Evolutionary conservation across 2,329 filamentous ascomycete species (phyloP).

Genomic region (Fusarium sp.): DNA sequence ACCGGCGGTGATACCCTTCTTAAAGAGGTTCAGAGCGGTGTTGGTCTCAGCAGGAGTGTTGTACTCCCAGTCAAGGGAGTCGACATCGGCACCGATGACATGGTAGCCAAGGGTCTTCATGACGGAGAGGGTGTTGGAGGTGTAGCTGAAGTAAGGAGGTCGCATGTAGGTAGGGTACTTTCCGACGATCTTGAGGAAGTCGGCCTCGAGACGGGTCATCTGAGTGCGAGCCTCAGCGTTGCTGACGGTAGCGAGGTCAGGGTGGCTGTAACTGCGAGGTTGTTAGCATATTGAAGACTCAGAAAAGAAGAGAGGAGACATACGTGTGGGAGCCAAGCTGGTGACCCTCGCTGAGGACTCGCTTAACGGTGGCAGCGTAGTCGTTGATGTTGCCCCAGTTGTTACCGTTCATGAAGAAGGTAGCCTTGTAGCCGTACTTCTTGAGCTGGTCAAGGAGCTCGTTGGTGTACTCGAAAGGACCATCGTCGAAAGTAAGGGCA

Average conservation of each 20-base stretch:
- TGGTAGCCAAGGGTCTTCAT: constrained; percentile 59
- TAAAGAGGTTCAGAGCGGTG: constrained; percentile 43
- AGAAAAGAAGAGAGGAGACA: not conserved
- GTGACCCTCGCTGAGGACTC: constrained; percentile 60
- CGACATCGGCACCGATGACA: constrained; percentile 64
- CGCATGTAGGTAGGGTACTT: constrained; percentile 52
- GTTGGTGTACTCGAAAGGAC: constrained; percentile 27
- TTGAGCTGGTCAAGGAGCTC: constrained; percentile 29
- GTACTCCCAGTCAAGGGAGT: constrained; percentile 66
- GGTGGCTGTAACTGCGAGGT: constrained; percentile 55
- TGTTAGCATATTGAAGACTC: constrained; percentile 11
- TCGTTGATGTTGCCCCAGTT: constrained; percentile 42
- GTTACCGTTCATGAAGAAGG: constrained; percentile 41
- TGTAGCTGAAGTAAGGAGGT: constrained; percentile 53
- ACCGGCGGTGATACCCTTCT: constrained; percentile 40
- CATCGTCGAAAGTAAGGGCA: constrained; percentile 28
- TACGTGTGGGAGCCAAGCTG: constrained; percentile 61
- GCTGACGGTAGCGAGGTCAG: constrained; percentile 48
- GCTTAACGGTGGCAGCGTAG: constrained; percentile 41
- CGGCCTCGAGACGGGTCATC: constrained; percentile 52
- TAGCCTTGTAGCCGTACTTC: constrained; percentile 31
- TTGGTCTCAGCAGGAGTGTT: constrained; percentile 34
- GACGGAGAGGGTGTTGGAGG: constrained; percentile 44
- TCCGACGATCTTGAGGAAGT: constrained; percentile 49
- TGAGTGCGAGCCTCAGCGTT: constrained; percentile 44